Evolutionary conservation across 768 basidiomycete genomes (phyloP).

Genomic region (Lanmaoa rubissima): DNA sequence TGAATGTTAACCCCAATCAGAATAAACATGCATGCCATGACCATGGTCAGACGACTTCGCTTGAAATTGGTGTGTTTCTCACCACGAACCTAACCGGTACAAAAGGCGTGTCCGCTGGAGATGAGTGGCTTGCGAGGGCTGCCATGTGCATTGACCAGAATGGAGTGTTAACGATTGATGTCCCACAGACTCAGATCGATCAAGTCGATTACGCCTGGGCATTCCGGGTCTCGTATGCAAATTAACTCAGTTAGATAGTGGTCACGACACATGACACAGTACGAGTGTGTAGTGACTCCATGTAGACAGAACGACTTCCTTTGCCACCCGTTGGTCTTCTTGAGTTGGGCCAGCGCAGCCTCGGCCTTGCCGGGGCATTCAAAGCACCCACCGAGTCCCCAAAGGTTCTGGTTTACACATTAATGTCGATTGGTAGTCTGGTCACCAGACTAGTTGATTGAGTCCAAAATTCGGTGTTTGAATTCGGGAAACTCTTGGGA

Average conservation of each 20-base stretch:
- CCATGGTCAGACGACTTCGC: constrained; percentile 13
- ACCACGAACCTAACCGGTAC: background rate
- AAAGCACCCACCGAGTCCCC: no score
- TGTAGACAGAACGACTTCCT: no score
- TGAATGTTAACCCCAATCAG: background rate
- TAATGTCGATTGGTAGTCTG: no score
- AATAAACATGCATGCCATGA: background rate
- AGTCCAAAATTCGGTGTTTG: no score
- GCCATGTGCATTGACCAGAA: constrained; percentile 21
- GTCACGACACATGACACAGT: no score
- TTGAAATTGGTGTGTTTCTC: background rate
- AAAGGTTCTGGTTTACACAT: no score
- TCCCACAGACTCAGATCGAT: constrained; percentile 24
- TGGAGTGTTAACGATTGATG: constrained; percentile 32
- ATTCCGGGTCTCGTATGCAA: constrained; percentile 37
- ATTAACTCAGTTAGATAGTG: background rate
- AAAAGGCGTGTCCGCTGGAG: constrained; percentile 6
- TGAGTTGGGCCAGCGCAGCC: no score
- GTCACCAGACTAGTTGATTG: no score
- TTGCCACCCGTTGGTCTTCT: no score
- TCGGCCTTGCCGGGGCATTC: no score
- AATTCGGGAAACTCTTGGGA: no score
- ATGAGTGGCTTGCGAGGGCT: constrained; percentile 4
- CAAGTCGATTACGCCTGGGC: constrained; percentile 40
- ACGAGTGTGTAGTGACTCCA: no score